Percentiles rank a stretch among this genome's conserved stretches.
Evolutionary conservation across 805 yeast genomes (phyloP).

Genomic region (Phaffomyces thermotolerans): DNA sequence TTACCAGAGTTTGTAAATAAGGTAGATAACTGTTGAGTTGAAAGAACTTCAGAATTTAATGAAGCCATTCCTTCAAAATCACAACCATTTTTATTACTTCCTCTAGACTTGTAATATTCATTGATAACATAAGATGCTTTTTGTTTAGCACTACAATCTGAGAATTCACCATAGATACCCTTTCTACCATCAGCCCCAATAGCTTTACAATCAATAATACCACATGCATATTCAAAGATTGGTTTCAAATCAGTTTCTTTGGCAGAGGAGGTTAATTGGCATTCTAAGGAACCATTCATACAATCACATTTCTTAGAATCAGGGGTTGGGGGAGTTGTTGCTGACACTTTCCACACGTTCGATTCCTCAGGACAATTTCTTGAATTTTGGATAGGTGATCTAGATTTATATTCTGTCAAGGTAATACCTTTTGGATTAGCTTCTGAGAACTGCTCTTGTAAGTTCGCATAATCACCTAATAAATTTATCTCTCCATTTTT

Average conservation of each 20-base stretch:
- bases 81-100: slow-evolving; percentile 28
- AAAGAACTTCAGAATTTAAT: slow-evolving; percentile 8
- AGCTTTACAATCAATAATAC: slow-evolving; percentile 48
- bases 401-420: slow-evolving; percentile 23
- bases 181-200: slow-evolving; percentile 48
- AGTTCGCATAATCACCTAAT: slow-evolving; percentile 51
- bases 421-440: slow-evolving; percentile 40
- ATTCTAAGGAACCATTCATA: slow-evolving; percentile 43
- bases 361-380: slow-evolving; percentile 46
- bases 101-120: slow-evolving; percentile 46
- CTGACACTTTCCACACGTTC: slow-evolving; percentile 55
- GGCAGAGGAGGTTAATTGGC: slow-evolving; percentile 47
- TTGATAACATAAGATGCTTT: slow-evolving; percentile 57
- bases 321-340: slow-evolving; percentile 63
- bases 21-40: slow-evolving; percentile 6
- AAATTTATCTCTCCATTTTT: slow-evolving; percentile 39
- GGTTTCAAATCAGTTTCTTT: slow-evolving; percentile 43
- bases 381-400: slow-evolving; percentile 22
- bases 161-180: slow-evolving; percentile 60
- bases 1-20: slow-evolving; percentile 10
- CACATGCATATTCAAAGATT: slow-evolving; percentile 53
- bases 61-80: slow-evolving; percentile 19
- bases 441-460: slow-evolving; percentile 42
- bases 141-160: slow-evolving; percentile 59
- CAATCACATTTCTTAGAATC: slow-evolving; percentile 54